phyloP scores from a whole-genome alignment of 2,329 filamentous ascomycete genomes.

The Colletotrichum nymphaeae region DNA sequence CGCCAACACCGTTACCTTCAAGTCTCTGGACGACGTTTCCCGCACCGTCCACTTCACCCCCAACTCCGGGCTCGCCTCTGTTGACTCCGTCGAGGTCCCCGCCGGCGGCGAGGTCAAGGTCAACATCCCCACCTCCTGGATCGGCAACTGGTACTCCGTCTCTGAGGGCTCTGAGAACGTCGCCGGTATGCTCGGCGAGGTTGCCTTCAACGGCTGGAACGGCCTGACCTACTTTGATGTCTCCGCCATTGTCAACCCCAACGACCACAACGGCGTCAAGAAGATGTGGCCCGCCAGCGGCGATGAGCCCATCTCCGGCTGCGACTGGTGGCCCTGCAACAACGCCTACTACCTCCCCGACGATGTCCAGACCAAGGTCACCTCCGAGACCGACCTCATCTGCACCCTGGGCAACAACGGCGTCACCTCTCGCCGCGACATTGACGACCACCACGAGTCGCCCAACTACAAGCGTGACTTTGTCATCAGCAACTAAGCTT shows the following conservation, averaged over 20 bases:
- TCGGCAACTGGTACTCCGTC: constrained; percentile 64
- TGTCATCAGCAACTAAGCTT: constrained; percentile 45
- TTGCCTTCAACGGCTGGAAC: constrained; percentile 59
- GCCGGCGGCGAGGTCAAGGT: constrained; percentile 53
- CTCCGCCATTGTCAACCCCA: constrained; percentile 66
- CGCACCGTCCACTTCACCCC: constrained; percentile 64
- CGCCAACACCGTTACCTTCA: constrained; percentile 65
- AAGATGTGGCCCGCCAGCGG: constrained; percentile 59
- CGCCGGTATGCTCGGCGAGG: constrained; percentile 65
- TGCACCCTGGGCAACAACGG: constrained; percentile 59
- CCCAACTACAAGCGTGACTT: constrained; percentile 44
- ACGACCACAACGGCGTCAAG: constrained; percentile 64
- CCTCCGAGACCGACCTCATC: constrained; percentile 59
- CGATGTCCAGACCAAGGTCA: constrained; percentile 67
- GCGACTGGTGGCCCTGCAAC: constrained; percentile 62
- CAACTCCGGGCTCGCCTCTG: constrained; percentile 48
- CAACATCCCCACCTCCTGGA: constrained; percentile 55
- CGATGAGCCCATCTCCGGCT: constrained; percentile 59
- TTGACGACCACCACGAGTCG: constrained; percentile 29
- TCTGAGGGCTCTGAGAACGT: constrained; percentile 53
- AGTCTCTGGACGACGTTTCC: constrained; percentile 64
- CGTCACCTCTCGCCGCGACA: constrained; percentile 35
- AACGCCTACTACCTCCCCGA: constrained; percentile 65
- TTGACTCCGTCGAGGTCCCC: constrained; percentile 53
- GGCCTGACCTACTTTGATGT: constrained; percentile 68